Conservation (phyloP, 306 rosid genomes). For the Purshia tridentata region DNA sequence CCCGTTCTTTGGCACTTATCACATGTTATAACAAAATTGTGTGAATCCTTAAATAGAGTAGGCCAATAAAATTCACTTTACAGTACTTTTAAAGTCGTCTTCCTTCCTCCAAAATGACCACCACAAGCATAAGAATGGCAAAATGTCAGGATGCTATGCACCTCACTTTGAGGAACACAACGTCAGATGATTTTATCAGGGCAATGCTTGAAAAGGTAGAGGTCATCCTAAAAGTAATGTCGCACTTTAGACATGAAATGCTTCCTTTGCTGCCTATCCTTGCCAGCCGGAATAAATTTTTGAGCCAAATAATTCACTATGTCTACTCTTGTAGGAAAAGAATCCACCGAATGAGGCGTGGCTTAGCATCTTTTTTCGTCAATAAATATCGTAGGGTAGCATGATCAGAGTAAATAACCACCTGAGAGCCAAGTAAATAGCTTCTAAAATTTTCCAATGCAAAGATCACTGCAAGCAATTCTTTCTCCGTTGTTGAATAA, state of each 20-base stretch:
- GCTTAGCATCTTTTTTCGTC: not conserved
- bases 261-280: not conserved
- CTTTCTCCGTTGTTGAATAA: too few relatives aligned
- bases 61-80: constrained; percentile 6
- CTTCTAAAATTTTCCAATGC: too few relatives aligned
- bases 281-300: too few relatives aligned
- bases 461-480: too few relatives aligned
- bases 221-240: not conserved
- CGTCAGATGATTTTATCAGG: too few relatives aligned
- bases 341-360: not conserved
- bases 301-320: not conserved
- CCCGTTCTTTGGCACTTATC: not conserved
- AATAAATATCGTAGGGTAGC: not conserved
- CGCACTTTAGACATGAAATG: not conserved
- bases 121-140: constrained; percentile 6
- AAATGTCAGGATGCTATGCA: not conserved
- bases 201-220: not conserved
- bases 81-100: constrained; percentile 1
- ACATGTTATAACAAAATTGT: not conserved
- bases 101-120: not conserved
- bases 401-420: not conserved
- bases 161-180: too few relatives aligned
- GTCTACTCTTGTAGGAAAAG: not conserved
- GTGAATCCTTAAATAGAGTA: constrained; percentile 2
- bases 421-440: not conserved